Percentiles rank a stretch among this genome's conserved stretches.
Evolutionary conservation across 2,329 filamentous ascomycete genomes (phyloP).

Genomic region (Metarhizium anisopliae): DNA sequence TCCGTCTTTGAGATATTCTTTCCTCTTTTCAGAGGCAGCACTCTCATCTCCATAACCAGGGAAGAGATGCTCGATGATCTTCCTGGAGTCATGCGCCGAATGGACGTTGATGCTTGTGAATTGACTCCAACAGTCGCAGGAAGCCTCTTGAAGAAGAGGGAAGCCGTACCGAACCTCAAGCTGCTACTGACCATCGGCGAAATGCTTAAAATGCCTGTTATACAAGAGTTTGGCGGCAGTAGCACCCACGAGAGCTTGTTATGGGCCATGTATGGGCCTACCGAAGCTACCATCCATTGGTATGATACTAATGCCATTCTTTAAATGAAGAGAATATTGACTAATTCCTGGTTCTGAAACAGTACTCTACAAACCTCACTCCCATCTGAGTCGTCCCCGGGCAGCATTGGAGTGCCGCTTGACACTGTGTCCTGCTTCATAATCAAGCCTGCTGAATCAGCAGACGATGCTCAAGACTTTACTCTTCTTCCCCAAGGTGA

Average conservation of each 20-base stretch:
- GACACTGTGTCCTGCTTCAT: slow-evolving; percentile 75
- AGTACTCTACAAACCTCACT: slow-evolving; percentile 65
- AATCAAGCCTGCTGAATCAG: slow-evolving; percentile 35
- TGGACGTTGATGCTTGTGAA: slow-evolving; percentile 76
- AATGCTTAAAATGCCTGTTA: slow-evolving; percentile 73
- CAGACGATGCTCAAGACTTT: slow-evolving; percentile 21
- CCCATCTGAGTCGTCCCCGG: slow-evolving; percentile 42
- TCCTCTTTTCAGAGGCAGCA: slow-evolving; percentile 63
- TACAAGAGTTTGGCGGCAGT: slow-evolving; percentile 68
- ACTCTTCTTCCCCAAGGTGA: slow-evolving; percentile 55
- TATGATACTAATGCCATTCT: slow-evolving; percentile 18
- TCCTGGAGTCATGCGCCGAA: slow-evolving; percentile 50
- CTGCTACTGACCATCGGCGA: slow-evolving; percentile 83
- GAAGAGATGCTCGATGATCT: slow-evolving; percentile 67
- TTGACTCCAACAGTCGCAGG: slow-evolving; percentile 81
- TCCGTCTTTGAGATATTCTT: slow-evolving; percentile 96
- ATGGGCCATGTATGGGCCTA: slow-evolving; percentile 92
- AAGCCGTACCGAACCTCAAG: slow-evolving; percentile 57
- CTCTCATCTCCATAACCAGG: slow-evolving; percentile 63
- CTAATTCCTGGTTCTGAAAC: background rate
- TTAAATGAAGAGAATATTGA: slow-evolving; percentile 2
- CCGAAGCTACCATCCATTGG: slow-evolving; percentile 85
- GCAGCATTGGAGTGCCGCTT: slow-evolving; percentile 69
- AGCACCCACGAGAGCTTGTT: slow-evolving; percentile 51
- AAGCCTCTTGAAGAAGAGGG: slow-evolving; percentile 61